Percentiles rank a stretch among this genome's conserved stretches.
Conservation (phyloP, 1,284 basidiomycete genomes). For the Ustilago tritici region DNA sequence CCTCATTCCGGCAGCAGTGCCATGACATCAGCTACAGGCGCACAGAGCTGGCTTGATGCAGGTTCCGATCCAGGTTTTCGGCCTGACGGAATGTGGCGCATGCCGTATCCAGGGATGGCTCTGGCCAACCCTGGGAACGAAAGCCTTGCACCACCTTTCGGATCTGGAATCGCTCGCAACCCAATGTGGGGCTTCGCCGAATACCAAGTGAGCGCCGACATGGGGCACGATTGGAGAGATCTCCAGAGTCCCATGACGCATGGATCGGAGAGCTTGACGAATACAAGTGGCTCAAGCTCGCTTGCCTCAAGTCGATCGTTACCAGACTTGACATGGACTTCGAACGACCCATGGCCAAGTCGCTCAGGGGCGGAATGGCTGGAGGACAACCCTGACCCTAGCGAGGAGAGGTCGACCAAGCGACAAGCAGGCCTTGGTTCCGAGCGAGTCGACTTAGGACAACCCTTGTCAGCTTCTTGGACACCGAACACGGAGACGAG, state of each 20-base stretch:
- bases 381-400: not conserved
- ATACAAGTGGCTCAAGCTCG: slow-evolving; percentile 12
- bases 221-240: not conserved
- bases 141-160: not conserved
- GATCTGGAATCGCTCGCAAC: not conserved
- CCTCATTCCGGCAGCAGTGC: not conserved
- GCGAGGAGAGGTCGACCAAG: not conserved
- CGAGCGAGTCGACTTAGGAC: not conserved
- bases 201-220: not conserved
- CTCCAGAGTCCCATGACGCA: not conserved
- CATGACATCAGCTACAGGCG: not conserved
- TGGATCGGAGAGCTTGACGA: not conserved
- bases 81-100: not conserved
- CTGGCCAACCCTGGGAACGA: not conserved
- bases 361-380: not conserved
- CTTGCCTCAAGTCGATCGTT: slow-evolving; percentile 19
- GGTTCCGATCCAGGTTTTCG: not conserved
- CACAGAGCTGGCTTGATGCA: not conserved
- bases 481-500: not conserved
- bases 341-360: slow-evolving; percentile 14
- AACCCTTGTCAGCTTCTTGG: not conserved
- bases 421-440: not conserved
- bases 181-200: slow-evolving; percentile 21
- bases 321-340: slow-evolving; percentile 10
- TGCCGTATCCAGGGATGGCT: not conserved